Base-by-base conservation (phyloP, 2,329 filamentous ascomycete genomes). In the Diaporthe nobilis region DNA sequence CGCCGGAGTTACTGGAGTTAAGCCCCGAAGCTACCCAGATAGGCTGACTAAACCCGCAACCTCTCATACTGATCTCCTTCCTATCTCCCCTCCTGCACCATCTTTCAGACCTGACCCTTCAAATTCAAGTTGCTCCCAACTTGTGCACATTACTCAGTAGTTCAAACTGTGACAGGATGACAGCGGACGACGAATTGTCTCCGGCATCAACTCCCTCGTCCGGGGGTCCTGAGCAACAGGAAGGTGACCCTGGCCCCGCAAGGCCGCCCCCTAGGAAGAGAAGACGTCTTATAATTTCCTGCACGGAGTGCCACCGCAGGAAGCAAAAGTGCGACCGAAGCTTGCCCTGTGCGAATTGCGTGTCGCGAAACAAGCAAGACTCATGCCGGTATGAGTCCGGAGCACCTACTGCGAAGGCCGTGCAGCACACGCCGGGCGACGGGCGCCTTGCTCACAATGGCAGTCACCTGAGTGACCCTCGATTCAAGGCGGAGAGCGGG, bases 291-390 rank as follows among this genome's bases (percentile, higher is more conserved):
- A 90, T 92, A 60, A 90, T 92, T 75, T 92, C 90, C 10, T 93
- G 91, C 79, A 90, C 88, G 15, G 91, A 93, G 80, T 93, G 91
- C 78, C 91, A 92, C 82, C 86, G 91, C 77, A 86, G 91, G 76
- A 93, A 93, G 80, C 90, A 92, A 80, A 91, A 91, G 87, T 92
- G 91, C 81, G 90, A 92, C 80, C 87, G 91, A 75, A 86, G 88
- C 76, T 84, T 88, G 76, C 91, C 91, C 2, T 92, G 91, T 81
- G 87, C 87, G 63, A 92, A 92, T 80, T 92, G 91, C 82, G 84
- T 87, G 44, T 87, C 88, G 71, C 86, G 91, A 71, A 89, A 88
- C 79, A 92, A 90, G 80, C 86, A 89, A 77, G 83, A 85, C 2
- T 83, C 85, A n/a, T 92, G 91, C 79, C 85, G 85, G 31, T 92